Percentiles rank a stretch among this genome's conserved stretches.
phyloP scores from a whole-genome alignment of 2,329 filamentous ascomycete genomes.

The Sporothrix phasma region DNA sequence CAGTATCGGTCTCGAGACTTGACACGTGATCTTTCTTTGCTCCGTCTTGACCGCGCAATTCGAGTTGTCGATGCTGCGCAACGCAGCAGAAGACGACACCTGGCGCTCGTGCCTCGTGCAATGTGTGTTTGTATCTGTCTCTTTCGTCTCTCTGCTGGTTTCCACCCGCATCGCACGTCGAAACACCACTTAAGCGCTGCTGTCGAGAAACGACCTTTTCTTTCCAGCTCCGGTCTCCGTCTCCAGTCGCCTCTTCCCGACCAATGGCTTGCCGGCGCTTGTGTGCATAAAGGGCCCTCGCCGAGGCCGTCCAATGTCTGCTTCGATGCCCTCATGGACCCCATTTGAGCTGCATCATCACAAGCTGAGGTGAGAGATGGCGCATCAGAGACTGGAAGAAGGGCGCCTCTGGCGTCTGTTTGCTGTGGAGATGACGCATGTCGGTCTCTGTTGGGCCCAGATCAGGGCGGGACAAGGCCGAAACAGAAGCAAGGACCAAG shows the following conservation, averaged over 20 bases:
- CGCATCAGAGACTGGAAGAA: neutral
- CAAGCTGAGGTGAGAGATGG: neutral
- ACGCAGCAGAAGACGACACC: neutral
- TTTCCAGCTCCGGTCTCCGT: neutral
- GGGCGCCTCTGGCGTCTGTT: neutral
- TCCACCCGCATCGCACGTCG: neutral
- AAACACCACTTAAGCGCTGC: neutral
- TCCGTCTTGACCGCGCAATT: neutral
- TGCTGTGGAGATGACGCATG: neutral
- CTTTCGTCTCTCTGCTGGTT: neutral
- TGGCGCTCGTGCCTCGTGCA: neutral
- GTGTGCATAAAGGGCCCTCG: constrained; percentile 8
- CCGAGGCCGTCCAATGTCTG: constrained; percentile 1
- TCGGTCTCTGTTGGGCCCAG: neutral
- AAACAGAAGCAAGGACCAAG: no score
- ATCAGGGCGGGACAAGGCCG: neutral
- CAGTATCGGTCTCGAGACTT: no score
- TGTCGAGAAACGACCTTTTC: neutral
- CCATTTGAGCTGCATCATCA: neutral
- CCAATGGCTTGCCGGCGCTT: constrained; percentile 14
- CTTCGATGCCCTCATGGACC: neutral
- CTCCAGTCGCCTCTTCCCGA: neutral
- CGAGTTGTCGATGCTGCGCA: neutral
- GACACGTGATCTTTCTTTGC: no score
- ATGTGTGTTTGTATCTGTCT: neutral